Evolutionary conservation across 2,329 filamentous ascomycete genomes (phyloP), one percentile per base, ranked within the genome.

Genomic region (Leptographium radiaticola): DNA sequence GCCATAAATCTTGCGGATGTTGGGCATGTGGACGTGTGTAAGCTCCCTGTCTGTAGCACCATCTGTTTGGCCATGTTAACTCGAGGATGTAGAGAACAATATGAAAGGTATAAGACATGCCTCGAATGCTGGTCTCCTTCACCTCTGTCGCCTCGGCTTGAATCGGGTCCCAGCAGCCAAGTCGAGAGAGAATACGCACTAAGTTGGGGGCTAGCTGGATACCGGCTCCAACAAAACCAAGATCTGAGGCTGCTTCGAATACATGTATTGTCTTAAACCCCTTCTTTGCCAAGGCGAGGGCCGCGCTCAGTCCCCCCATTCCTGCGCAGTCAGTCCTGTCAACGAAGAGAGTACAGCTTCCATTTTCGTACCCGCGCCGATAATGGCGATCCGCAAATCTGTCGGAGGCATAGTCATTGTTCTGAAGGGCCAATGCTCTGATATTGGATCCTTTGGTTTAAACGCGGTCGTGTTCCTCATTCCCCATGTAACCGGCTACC

Each of bases 191-290:
- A 9, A 93, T 84, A 1, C 86, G 78, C 5, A 83, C 82, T 75
- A 91, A 84, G 59, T 93, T 93, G 0, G 87, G 87, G 0, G 87
- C 86, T 52, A 91, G 75, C 65, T 93, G 87, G 59, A 93, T 91
- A 2, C 88, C 87, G 1, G 88, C 88, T 31, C 87, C 88, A 1
- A 91, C 86, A 61, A 91, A 91, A 4, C 87, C 87, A 6, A 91
- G 74, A 59, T 81, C 77, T 5, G 82, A 79, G 0, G 86, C 86
- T 42, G 75, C 79, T 65, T 91, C 87, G 65, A 82, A 91, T 49
- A 91, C 79, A 52, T 84, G 74, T 61, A 91, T 83, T 53, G 85
- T 71, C 57, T 73, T 79, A 67, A 90, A 89, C 5, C 86, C 87
- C 61, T 83, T 81, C 68, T 85, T 85, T 40, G 87, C 86, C 34